Evolutionary conservation across 2,329 filamentous ascomycete species (phyloP), one percentile per base, ranked within the genome.

Genomic region (Colletotrichum sp.): DNA sequence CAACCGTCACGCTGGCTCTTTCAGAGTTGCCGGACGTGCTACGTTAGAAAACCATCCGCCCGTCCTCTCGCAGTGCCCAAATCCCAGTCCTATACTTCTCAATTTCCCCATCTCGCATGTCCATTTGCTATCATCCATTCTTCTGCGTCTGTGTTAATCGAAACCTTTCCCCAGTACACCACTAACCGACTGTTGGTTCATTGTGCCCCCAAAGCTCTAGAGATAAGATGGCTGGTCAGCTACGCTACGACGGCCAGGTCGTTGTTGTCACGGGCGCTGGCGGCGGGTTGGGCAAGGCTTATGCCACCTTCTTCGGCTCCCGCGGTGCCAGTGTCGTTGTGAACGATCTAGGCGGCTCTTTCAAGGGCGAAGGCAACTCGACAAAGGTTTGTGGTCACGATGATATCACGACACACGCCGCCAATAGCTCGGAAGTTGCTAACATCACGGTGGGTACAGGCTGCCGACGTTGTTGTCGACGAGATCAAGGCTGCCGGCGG

Each of bases 271-370:
- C 94, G 71, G 94, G 94, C 80, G 94, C 94, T 76, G 94, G 94
- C 79, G 94, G 94, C 83, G 94, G 94, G 78, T 88, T 96, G 74
- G 94, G 94, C 81, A 94, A 93, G 85, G 93, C 93, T 82, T 98
- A 94, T 84, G 96, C 98, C 80, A 88, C 93, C 76, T 99, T 98
- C 90, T 99, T 98, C 84, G 97, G 92, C 74, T 96, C 95, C 72
- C 93, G 96, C 83, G 97, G 97, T 82, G 97, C 96, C 80, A 98
- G 94, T 86, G 94, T 98, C 80, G 96, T 99, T 64, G 97, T 99
- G 81, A 99, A 99, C 86, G 97, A 99, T 84, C 91, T 99, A 67
- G 97, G 97, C 78, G 95, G 92, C 67, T 97, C 96, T 63, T 96
- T 97, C 90, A 96, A 97, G 86, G 96, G 97, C 80, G 96, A 98